Base-by-base conservation (phyloP, 2,329 filamentous ascomycete genomes). In the Phialophora chinensis region DNA sequence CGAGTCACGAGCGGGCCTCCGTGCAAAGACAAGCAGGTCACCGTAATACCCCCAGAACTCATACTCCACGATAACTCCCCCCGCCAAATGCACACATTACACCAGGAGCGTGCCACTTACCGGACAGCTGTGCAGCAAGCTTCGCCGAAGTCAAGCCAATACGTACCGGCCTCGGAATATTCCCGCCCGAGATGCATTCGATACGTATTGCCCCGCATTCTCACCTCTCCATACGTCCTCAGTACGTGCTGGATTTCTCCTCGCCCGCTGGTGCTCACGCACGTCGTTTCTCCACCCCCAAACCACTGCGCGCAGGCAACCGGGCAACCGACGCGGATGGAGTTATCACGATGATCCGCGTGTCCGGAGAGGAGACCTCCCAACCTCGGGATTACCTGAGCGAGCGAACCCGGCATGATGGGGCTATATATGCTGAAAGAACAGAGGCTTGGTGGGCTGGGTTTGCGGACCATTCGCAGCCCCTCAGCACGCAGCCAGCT, bases 291-390 rank as follows among this genome's bases (percentile, higher is more conserved):
- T 67, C 65, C 65, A 67, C 60, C 17, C 33, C 52, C 52, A 12
- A 60, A 33, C 47, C 33, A 59, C 62, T 35, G 57, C 59, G 60
- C 56, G 55, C 42, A 52, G 20, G 25, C 42, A 63, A 62, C 49
- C 55, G 60, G 60, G 42, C 47, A 27, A 38, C 23, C 17, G 49
- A 33, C 31, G 42, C 33, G 44, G 42, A 17, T 64, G 27, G 23
- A 14, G 27, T 56, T 23, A 29, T n/a, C 31, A 55, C 14, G 31
- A 59, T 14, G 38, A 54, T 67, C 67, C 68, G 68, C 54, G 63
- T 60, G 50, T 64, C 68, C 65, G 68, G 56, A 67, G 68, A 62
- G 65, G 68, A 56, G 64, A 11, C 53, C 17, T 55, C n/a, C 31
- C 33, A 42, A 60, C 61, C 53, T 59, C 63, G 62, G 61, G 47